Evolutionary conservation across 129 eudicot species (phyloP).

Genomic region (Artemisia annua): DNA sequence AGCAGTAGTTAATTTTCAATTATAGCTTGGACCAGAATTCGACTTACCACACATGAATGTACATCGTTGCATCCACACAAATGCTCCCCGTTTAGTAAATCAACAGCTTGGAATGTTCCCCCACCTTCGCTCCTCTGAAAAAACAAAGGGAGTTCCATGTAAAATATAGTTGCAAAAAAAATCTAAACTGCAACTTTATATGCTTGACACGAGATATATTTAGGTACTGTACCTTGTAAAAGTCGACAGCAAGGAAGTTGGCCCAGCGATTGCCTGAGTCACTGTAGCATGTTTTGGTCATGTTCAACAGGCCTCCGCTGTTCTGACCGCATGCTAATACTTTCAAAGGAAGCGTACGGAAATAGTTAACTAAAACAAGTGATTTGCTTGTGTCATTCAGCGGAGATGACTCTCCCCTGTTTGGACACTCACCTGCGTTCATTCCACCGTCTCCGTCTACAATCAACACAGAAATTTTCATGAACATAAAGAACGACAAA

Average conservation of each 20-base stretch:
- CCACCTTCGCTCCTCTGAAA: constrained; percentile 88
- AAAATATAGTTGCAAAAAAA: not conserved
- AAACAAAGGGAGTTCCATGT: not conserved
- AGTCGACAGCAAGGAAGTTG: constrained; percentile 81
- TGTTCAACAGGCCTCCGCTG: constrained; percentile 47
- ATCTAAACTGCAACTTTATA: not conserved
- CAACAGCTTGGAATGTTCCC: constrained; percentile 68
- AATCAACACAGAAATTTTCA: not conserved
- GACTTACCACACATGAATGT: constrained; percentile 63
- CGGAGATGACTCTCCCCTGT: constrained; percentile 67
- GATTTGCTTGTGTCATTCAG: constrained; percentile 62
- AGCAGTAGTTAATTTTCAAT: not conserved
- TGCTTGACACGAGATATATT: not conserved
- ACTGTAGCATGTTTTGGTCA: constrained; percentile 63
- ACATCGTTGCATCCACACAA: constrained; percentile 66
- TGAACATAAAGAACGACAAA: not conserved
- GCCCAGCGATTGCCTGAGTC: constrained; percentile 82
- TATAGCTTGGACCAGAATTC: not conserved
- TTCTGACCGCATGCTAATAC: constrained; percentile 67
- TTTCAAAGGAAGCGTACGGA: constrained; percentile 54
- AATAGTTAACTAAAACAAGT: constrained; percentile 70
- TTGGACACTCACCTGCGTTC: constrained; percentile 68
- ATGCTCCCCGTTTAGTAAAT: constrained; percentile 62
- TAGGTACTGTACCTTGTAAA: constrained; percentile 57
- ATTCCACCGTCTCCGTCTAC: constrained; percentile 89